Conservation (phyloP, 148 eudicot species). For the Suaeda aralocaspica region DNA sequence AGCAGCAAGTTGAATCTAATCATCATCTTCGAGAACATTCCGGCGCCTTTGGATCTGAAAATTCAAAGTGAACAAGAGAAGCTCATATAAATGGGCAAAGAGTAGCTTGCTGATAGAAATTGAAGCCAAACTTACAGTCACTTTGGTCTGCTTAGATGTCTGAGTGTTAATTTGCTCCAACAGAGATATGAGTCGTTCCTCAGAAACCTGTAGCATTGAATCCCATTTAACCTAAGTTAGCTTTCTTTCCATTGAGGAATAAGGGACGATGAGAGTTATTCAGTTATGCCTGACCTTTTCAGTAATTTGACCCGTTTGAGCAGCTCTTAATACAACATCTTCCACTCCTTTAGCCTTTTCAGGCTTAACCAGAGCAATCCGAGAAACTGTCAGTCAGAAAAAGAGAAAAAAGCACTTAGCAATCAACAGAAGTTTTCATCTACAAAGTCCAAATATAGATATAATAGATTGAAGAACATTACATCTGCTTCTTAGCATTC, state of each 20-base stretch:
- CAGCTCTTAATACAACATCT: slow-evolving; percentile 88
- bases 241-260: too few relatives aligned
- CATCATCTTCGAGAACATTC: slow-evolving; percentile 89
- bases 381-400: slow-evolving; percentile 66
- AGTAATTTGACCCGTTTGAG: slow-evolving; percentile 86
- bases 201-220: slow-evolving; percentile 62
- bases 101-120: neutral
- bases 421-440: neutral
- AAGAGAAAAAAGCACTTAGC: neutral
- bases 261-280: too few relatives aligned
- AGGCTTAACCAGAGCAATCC: slow-evolving; percentile 97
- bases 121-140: slow-evolving; percentile 57
- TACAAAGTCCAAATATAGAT: too few relatives aligned
- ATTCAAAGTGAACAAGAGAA: neutral
- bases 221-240: too few relatives aligned
- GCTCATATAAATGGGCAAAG: too few relatives aligned
- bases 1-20: too few relatives aligned
- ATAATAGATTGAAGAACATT: too few relatives aligned
- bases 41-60: slow-evolving; percentile 94
- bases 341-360: slow-evolving; percentile 98
- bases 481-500: too few relatives aligned
- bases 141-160: slow-evolving; percentile 88
- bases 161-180: slow-evolving; percentile 95
- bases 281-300: slow-evolving; percentile 58
- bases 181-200: slow-evolving; percentile 82